phyloP scores from a whole-genome alignment of 2,329 filamentous ascomycete species.

The Claviceps capensis region DNA sequence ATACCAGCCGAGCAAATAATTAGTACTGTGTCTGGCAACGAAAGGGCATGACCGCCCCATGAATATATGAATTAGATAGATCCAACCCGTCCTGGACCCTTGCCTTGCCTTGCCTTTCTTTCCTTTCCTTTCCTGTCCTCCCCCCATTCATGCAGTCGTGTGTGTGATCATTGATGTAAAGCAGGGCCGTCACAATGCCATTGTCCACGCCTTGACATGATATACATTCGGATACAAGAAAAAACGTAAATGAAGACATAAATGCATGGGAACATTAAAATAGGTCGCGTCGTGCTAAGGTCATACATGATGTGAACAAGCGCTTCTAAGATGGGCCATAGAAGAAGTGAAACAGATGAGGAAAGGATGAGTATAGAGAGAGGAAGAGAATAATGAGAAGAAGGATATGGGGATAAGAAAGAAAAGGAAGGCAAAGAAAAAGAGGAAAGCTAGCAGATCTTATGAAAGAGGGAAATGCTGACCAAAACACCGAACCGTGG shows the following conservation, averaged over 20 bases:
- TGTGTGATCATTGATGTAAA: not conserved
- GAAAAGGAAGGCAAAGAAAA: no score
- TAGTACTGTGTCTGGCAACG: not conserved
- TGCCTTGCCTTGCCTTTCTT: not conserved
- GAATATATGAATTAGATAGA: not conserved
- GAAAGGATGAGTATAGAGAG: not conserved
- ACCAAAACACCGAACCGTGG: no score
- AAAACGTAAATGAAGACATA: not conserved
- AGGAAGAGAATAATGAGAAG: not conserved
- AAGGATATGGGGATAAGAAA: not conserved
- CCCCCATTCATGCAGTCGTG: not conserved
- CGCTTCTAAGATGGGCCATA: no score
- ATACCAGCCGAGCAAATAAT: not conserved
- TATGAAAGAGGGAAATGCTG: no score
- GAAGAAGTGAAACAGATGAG: not conserved
- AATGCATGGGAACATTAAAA: no score
- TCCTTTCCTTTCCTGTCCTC: no score
- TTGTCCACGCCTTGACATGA: no score
- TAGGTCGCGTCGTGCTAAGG: no score
- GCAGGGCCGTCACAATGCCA: not conserved
- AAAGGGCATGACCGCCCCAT: not conserved
- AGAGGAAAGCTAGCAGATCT: no score
- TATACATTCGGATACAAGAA: not conserved
- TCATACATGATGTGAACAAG: no score
- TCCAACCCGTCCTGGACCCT: not conserved